Percentiles rank a stretch among this genome's conserved stretches.
These are phyloP conservation scores for Fragosphaeria purpurea DNA, from an alignment of 2,329 filamentous ascomycete species.

Conservation along the genomic window DNA sequence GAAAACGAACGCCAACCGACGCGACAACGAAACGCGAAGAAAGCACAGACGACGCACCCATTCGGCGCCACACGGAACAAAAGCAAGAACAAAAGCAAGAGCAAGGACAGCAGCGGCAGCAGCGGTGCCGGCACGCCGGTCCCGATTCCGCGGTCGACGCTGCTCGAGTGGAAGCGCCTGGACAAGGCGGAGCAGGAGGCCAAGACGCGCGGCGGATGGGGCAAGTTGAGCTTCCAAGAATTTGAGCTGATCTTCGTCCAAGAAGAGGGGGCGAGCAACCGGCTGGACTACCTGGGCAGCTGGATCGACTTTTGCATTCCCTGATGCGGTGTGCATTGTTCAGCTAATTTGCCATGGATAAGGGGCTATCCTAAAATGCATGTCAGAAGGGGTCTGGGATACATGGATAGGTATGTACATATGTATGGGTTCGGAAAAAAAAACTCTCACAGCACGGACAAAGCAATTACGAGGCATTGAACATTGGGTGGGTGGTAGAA, in stretches of 20 bases:
- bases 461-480: no score
- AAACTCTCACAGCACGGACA: no score
- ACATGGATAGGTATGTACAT: no score
- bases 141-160: slow-evolving; percentile 21
- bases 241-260: slow-evolving; percentile 66
- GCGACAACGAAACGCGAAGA: not conserved
- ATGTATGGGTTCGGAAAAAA: no score
- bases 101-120: slow-evolving; percentile 4
- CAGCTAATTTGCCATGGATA: no score
- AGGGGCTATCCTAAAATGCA: no score
- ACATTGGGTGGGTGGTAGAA: no score
- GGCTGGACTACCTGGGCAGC: slow-evolving; percentile 71
- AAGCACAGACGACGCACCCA: not conserved
- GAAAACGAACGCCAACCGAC: no score
- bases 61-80: not conserved
- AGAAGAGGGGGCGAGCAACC: slow-evolving; percentile 50
- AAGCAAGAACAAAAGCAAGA: slow-evolving; percentile 3
- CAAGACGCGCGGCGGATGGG: slow-evolving; percentile 63
- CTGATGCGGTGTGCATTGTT: slow-evolving; percentile 15
- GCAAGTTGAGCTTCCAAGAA: slow-evolving; percentile 66
- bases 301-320: slow-evolving; percentile 82
- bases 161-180: slow-evolving; percentile 44
- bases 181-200: slow-evolving; percentile 60
- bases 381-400: no score
- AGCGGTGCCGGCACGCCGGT: not conserved